These are phyloP conservation scores for Plectosphaerella cucumerina DNA, from an alignment of 2,329 filamentous ascomycete genomes.

Conservation along the genomic window DNA sequence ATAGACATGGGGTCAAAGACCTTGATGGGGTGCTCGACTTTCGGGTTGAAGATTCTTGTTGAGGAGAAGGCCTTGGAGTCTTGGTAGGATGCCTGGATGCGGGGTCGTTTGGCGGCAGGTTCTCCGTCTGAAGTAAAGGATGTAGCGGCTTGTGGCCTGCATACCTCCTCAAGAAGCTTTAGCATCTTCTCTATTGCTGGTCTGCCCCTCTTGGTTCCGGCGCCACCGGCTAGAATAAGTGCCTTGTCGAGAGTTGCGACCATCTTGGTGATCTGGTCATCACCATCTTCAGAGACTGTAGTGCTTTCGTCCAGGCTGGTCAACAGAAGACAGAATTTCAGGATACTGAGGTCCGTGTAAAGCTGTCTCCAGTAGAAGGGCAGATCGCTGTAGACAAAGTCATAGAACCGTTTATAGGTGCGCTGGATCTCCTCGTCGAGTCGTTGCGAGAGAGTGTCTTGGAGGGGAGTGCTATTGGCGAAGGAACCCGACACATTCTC, in stretches of 20 bases:
- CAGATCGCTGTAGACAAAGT: slow-evolving; percentile 63
- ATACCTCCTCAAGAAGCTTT: slow-evolving; percentile 30
- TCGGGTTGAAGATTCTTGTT: slow-evolving; percentile 30
- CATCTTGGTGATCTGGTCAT: background rate
- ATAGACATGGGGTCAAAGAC: slow-evolving; percentile 45
- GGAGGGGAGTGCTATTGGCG: background rate
- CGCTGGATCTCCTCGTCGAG: slow-evolving; percentile 6
- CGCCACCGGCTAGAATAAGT: slow-evolving; percentile 69
- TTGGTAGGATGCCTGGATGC: background rate
- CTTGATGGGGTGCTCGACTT: slow-evolving; percentile 34
- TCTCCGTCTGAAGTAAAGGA: background rate
- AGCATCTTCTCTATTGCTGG: slow-evolving; percentile 49
- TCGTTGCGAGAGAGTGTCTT: background rate
- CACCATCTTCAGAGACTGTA: no score
- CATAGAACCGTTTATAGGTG: slow-evolving; percentile 47
- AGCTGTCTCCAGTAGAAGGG: slow-evolving; percentile 65
- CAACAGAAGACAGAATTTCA: slow-evolving; percentile 43
- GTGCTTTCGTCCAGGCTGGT: background rate
- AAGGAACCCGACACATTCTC: no score
- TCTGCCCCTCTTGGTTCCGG: slow-evolving; percentile 43
- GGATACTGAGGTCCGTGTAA: slow-evolving; percentile 66
- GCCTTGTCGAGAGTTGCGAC: slow-evolving; percentile 60
- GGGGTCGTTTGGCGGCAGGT: slow-evolving; percentile 7
- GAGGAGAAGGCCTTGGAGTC: slow-evolving; percentile 17
- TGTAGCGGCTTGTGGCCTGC: slow-evolving; percentile 2